Conservation (phyloP, 352 stramenopile species). For the Phytophthora agathidicida region DNA sequence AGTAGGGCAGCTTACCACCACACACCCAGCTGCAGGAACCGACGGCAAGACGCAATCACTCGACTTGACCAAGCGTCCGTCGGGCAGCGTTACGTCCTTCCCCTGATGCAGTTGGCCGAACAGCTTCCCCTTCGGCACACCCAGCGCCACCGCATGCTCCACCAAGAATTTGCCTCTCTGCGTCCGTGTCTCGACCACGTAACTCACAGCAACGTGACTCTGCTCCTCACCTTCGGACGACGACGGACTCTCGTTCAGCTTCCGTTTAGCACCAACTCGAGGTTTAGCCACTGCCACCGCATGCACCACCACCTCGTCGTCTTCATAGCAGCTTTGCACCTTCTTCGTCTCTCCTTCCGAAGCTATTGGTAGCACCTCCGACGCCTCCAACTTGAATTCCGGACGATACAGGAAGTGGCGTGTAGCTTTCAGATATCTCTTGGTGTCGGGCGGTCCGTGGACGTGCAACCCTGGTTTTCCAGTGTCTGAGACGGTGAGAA, state of each 20-base stretch:
- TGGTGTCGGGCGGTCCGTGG: constrained; percentile 71
- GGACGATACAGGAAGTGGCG: constrained; percentile 84
- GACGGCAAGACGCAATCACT: constrained; percentile 76
- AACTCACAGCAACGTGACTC: constrained; percentile 61
- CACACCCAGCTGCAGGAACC: constrained; percentile 51
- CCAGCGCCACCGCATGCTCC: constrained; percentile 64
- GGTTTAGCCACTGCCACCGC: constrained; percentile 43
- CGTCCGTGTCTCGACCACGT: constrained; percentile 73
- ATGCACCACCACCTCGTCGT: constrained; percentile 64
- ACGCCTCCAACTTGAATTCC: constrained; percentile 57
- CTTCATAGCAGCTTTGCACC: constrained; percentile 44
- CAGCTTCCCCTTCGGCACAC: constrained; percentile 77
- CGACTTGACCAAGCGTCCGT: constrained; percentile 67
- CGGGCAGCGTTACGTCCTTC: constrained; percentile 73
- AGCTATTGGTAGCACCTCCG: constrained; percentile 29
- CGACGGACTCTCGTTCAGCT: constrained; percentile 44
- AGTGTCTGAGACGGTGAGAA: constrained; percentile 90
- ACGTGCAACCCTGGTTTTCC: constrained; percentile 78
- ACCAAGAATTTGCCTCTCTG: constrained; percentile 85
- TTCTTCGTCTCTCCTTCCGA: constrained; percentile 7
- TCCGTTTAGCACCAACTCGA: constrained; percentile 58
- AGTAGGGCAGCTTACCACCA: constrained; percentile 68
- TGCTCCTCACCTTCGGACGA: constrained; percentile 5
- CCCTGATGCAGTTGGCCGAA: constrained; percentile 83
- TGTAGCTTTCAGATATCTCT: constrained; percentile 77